Conservation (phyloP, 257 asterid species). For the Solanum dulcamara region DNA sequence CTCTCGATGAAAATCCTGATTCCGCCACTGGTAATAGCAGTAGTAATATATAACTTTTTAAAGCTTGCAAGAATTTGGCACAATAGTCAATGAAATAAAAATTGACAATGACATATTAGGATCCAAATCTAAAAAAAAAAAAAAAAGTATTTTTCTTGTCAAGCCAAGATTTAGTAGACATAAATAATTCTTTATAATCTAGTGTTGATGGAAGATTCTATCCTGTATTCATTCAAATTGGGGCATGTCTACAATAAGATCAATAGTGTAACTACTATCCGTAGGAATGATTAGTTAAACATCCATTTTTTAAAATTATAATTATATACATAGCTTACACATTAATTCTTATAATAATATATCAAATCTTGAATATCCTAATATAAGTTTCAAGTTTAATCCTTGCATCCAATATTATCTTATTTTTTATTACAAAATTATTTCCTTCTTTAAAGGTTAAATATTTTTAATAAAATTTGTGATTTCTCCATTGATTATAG, state of each 20-base stretch:
- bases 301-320: neutral
- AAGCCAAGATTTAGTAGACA: neutral
- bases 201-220: neutral
- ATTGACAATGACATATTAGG: neutral
- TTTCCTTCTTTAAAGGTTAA: neutral
- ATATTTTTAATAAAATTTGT: neutral
- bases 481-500: neutral
- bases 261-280: neutral
- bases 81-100: neutral
- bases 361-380: neutral
- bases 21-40: no score
- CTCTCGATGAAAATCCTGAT: no score
- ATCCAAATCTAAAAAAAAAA: neutral
- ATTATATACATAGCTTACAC: neutral
- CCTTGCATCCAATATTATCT: neutral
- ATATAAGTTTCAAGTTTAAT: neutral
- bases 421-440: neutral
- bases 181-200: neutral
- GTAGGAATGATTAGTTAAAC: no score
- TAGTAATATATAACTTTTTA: neutral
- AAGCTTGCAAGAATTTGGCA: neutral
- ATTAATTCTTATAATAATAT: neutral
- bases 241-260: neutral
- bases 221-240: neutral
- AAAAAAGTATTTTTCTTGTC: neutral